A percentile compares a stretch with the other conserved stretches of the same genome.
These are phyloP conservation scores for Salix dunnii DNA, from an alignment of 345 rosid genomes.

Conservation along the genomic window DNA sequence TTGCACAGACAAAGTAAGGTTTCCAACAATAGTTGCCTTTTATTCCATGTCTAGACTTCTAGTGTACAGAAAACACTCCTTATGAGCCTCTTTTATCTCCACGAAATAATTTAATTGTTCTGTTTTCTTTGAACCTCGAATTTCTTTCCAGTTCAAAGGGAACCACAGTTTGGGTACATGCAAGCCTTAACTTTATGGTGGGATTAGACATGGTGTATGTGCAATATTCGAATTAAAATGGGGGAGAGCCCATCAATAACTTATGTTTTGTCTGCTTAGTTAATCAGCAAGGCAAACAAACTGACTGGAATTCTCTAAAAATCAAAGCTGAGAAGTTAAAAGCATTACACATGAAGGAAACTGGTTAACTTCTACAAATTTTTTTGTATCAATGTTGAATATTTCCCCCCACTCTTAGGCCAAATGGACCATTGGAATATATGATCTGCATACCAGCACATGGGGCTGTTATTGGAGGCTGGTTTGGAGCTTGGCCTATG, in stretches of 20 bases:
- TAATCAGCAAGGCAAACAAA: neutral
- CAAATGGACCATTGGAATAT: conserved; percentile 49
- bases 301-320: neutral
- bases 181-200: neutral
- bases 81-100: too few species aligned
- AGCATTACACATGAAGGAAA: neutral
- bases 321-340: neutral
- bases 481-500: conserved; percentile 99
- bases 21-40: neutral
- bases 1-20: conserved; percentile 55
- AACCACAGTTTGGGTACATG: neutral
- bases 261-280: neutral
- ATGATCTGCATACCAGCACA: conserved; percentile 75
- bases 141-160: neutral
- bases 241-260: too few species aligned
- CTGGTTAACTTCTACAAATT: neutral
- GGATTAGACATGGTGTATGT: neutral
- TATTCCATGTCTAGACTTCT: too few species aligned
- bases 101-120: neutral
- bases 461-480: conserved; percentile 79
- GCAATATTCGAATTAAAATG: neutral
- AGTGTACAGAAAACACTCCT: too few species aligned
- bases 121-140: neutral
- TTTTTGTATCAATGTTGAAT: conserved; percentile 4
- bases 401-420: conserved; percentile 37